These are phyloP conservation scores for Hawksworthiomyces lignivorus DNA, from an alignment of 2,329 filamentous ascomycete species.

Conservation along the genomic window DNA sequence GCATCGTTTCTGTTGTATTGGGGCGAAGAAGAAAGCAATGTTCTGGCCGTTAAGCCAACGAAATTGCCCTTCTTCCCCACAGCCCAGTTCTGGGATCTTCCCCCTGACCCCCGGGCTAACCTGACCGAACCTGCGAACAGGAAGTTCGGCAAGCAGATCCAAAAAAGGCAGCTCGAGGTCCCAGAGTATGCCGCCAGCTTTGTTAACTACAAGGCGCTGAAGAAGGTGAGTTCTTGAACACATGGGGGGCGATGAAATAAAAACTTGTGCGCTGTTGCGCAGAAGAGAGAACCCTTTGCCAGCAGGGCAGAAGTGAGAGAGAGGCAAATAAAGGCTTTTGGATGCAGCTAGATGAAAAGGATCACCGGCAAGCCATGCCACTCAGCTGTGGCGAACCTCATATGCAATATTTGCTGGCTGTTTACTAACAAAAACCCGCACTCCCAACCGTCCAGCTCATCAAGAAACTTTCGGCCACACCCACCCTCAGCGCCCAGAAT, in stretches of 20 bases:
- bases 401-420: not conserved
- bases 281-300: no score
- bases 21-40: no score
- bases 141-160: conserved; percentile 99
- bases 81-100: no score
- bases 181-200: conserved; percentile 99
- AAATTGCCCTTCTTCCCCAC: no score
- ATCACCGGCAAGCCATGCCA: not conserved
- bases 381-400: no score
- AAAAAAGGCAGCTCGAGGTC: conserved; percentile 97
- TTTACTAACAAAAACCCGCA: conserved; percentile 23
- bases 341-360: no score
- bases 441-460: conserved; percentile 61
- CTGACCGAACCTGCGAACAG: conserved; percentile 41
- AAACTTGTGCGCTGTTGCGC: no score
- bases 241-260: no score
- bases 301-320: not conserved
- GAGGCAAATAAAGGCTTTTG: not conserved
- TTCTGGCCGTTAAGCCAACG: no score
- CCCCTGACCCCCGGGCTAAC: not conserved
- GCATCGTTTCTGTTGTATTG: no score
- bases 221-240: conserved; percentile 76
- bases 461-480: conserved; percentile 92
- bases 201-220: conserved; percentile 97
- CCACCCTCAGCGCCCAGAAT: conserved; percentile 70